Evolutionary conservation across 306 rosid genomes (phyloP), one percentile per base, ranked within the genome.

Genomic region (Vigna trinervia): DNA sequence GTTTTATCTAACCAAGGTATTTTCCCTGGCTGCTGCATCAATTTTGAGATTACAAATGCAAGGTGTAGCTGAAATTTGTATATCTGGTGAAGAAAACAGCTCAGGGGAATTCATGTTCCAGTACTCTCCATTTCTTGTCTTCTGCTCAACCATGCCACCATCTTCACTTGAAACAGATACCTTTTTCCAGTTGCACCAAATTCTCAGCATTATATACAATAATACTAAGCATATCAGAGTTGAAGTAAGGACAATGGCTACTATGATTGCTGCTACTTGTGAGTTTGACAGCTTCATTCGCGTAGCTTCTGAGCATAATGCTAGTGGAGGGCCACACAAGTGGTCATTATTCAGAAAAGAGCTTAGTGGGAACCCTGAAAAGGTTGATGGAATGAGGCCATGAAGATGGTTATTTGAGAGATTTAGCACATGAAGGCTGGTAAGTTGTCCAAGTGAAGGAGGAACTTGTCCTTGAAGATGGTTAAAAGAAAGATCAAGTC

Each of bases 161-260:
- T 89, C 91, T 10, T 78, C 76, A 71, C 80, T 92, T 30, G 92
- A 85, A 63, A 90, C 76, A 1, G 88, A 74, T 14, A 87, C 89
- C 70, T 80, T 79, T 78, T 88, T 89, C 96, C 96, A 93, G 19
- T 86, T 86, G 77, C 89, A 83, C 96, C 96, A 93, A 8, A 93
- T 93, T 74, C 90, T 89, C 73, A 86, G 77, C 97, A 93, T 90
- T 26, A 84, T 74, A 65, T 87, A 90, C 64, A 90, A 34, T 87
- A 93, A 71, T 36, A 82, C 79, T 57, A 87, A 46, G 83, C 97
- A 90, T 78, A 87, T 86, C 69, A 83, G 67, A 17, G 89, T 52
- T 17, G 96, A 89, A 52, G 91, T 89, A 62, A 87, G 78, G 47
- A 82, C 94, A 72, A 90, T 90, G 77, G 87, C 91, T 78, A 86